These are phyloP conservation scores for Penicillium antarcticum DNA, from an alignment of 495 filamentous ascomycete species.

Conservation along the genomic window DNA sequence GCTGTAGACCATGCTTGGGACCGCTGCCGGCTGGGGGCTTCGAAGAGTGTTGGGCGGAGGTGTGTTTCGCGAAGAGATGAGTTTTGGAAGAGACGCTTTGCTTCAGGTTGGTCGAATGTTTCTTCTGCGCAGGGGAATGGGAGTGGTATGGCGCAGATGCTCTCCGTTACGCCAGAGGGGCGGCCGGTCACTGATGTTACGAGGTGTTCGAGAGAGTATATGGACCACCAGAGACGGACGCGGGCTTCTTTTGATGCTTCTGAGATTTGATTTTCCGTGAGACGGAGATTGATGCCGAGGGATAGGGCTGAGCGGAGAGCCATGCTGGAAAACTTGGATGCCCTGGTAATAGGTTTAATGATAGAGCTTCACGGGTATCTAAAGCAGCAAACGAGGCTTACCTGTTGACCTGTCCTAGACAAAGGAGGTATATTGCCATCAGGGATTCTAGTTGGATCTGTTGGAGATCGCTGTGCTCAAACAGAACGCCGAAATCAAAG, in stretches of 20 bases:
- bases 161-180: slow-evolving; percentile 52
- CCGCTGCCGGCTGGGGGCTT: slow-evolving; percentile 10
- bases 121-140: slow-evolving; percentile 56
- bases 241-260: slow-evolving; percentile 55
- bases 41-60: slow-evolving; percentile 33
- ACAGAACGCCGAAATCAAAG: slow-evolving; percentile 45
- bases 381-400: slow-evolving; percentile 22
- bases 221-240: slow-evolving; percentile 61
- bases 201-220: slow-evolving; percentile 55
- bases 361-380: not conserved
- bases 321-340: slow-evolving; percentile 58
- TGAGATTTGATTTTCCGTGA: slow-evolving; percentile 44
- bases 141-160: slow-evolving; percentile 49
- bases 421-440: slow-evolving; percentile 58
- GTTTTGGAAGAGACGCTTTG: slow-evolving; percentile 22
- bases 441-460: slow-evolving; percentile 56
- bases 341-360: slow-evolving; percentile 37
- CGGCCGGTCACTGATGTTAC: slow-evolving; percentile 59
- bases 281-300: slow-evolving; percentile 59
- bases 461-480: slow-evolving; percentile 56
- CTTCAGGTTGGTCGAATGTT: slow-evolving; percentile 17
- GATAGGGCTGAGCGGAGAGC: slow-evolving; percentile 55
- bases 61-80: slow-evolving; percentile 12
- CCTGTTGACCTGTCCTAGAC: slow-evolving; percentile 59
- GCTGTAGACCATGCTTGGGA: slow-evolving; percentile 20